Evolutionary conservation across 768 basidiomycete genomes (phyloP), one percentile per base, ranked within the genome.

Genomic region (Pulveroboletus sp.): DNA sequence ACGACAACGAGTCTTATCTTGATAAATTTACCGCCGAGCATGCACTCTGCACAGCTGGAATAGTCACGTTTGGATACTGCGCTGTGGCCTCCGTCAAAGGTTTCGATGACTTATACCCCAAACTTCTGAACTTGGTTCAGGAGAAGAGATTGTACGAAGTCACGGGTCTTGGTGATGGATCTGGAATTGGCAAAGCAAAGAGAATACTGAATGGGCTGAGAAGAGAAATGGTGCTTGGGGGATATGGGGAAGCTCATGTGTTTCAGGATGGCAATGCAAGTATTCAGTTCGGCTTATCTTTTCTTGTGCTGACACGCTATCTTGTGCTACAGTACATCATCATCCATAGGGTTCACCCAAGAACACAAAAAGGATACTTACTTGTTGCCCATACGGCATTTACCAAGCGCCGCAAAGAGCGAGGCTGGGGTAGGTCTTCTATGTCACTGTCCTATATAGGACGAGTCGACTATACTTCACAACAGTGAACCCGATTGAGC

Each of bases 91-190:
- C 90, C 14, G 93, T 93, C 57, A 96, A 97, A 68, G 96, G 95
- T 17, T 96, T 95, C 63, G 96, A 99, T 60, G 96, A 99, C 58
- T 69, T 99, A 18, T 97, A 98, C 64, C 95, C 95, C 3, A 95
- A 93, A 65, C 69, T 95, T n/a, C 69, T 99, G 32, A 81, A 96
- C 64, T 74, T 99, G 43, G 96, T 98, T 9, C 74, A 72, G 12
- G 96, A 99, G 66, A 84, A 80, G 61, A 76, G 93, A 54, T 66
- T 68, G 55, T 99, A 99, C 61, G 85, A 89, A 56, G 58, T 88
- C 12, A 82, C 81, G 0, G 77, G 76, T 2, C 66, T 83, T 9
- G 72, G 74, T 43, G 69, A 83, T 57, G 61, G 69, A 39, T 83
- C 81, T 40, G 82, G 79, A 6, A 84, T 82, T 52, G 75, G 76